Conservation (phyloP, 208 protist species). For the Leishmania major region DNA sequence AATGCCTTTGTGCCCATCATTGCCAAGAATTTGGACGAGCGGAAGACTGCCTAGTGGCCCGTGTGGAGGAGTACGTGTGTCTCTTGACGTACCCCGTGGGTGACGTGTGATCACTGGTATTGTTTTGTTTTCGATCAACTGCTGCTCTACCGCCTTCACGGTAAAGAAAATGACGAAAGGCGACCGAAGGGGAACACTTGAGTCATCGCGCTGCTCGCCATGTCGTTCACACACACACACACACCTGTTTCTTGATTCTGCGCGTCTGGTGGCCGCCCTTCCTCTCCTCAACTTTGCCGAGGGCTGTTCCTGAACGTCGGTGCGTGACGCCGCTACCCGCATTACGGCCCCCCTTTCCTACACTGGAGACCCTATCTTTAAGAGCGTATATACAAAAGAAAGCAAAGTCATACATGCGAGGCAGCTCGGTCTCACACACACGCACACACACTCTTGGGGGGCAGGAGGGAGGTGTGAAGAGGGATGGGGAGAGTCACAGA, state of each 20-base stretch:
- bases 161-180: background rate
- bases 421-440: background rate
- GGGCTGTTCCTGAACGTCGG: background rate
- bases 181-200: background rate
- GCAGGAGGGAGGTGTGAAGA: background rate
- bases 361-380: background rate
- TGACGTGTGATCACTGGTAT: background rate
- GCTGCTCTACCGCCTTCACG: background rate
- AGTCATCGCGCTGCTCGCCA: background rate
- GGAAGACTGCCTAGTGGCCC: background rate
- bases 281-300: background rate
- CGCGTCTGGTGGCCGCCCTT: background rate
- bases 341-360: background rate
- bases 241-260: background rate
- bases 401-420: background rate
- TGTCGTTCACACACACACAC: background rate
- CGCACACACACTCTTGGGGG: background rate
- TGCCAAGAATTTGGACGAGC: conserved; percentile 45
- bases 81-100: background rate
- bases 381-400: background rate
- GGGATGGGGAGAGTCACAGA: background rate
- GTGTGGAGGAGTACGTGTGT: background rate
- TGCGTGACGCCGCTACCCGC: background rate
- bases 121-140: background rate
- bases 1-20: conserved; percentile 83